Conservation (phyloP, 441 rosid species). For the Populus tomentosa region DNA sequence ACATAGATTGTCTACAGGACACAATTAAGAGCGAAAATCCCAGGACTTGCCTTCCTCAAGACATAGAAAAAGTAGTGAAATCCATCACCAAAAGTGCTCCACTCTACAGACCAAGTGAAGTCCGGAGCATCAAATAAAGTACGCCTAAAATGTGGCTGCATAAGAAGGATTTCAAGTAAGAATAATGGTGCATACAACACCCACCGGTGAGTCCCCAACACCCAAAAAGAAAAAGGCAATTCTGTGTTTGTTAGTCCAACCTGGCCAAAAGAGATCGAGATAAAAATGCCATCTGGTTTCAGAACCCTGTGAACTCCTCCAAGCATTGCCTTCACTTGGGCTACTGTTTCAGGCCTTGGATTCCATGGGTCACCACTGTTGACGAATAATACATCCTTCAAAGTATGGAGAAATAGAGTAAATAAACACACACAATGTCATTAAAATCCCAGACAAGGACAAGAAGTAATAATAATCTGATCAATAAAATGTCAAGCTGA, state of each 20-base stretch:
- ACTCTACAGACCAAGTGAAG: slow-evolving; percentile 80
- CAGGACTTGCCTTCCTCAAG: slow-evolving; percentile 65
- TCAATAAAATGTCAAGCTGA: slow-evolving; percentile 1
- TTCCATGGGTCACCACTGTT: slow-evolving; percentile 98
- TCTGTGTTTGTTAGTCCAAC: slow-evolving; percentile 22
- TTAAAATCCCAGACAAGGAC: background rate
- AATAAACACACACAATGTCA: slow-evolving; percentile 2
- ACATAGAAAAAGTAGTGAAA: slow-evolving; percentile 86
- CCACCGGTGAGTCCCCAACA: background rate
- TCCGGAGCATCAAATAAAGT: slow-evolving; percentile 63
- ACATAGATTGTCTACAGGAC: background rate
- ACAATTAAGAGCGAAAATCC: background rate
- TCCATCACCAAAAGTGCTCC: slow-evolving; percentile 81
- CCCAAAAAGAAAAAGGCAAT: background rate
- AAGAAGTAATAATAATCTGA: background rate
- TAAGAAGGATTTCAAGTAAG: slow-evolving; percentile 13
- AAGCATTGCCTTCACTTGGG: slow-evolving; percentile 74
- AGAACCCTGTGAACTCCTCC: slow-evolving; percentile 73
- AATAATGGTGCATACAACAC: slow-evolving; percentile 1
- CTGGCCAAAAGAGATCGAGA: slow-evolving; percentile 95
- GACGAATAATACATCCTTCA: slow-evolving; percentile 87
- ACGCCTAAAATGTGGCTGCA: slow-evolving; percentile 89
- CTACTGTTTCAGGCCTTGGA: slow-evolving; percentile 63
- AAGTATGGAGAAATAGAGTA: slow-evolving; percentile 4
- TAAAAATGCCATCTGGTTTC: slow-evolving; percentile 74